Evolutionary conservation across 2,329 filamentous ascomycete genomes (phyloP), one percentile per base, ranked within the genome.

Genomic region (Penicillium psychrosexuale): DNA sequence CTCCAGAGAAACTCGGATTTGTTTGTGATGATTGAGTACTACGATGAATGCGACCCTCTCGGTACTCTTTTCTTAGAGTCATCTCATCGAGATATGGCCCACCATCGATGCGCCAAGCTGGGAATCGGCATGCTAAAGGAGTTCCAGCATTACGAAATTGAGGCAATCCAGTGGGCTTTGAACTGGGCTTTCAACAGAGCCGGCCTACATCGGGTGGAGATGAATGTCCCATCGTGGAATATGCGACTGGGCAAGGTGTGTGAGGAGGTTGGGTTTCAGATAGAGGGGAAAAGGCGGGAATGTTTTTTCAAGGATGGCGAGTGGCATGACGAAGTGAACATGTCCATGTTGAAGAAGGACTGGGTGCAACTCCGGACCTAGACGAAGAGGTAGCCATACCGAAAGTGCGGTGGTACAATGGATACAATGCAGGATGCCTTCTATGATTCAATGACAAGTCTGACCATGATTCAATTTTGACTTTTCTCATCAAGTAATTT

Each of bases 1-100:
- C 33, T 37, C 22, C 22, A 27, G 7, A 34, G 15, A 8, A 19
- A 36, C 11, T 34, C 46, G 11, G 13, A n/a, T 12, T 22, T 48
- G n/a, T 48, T 39, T 19, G n/a, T 30, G 8, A 37, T 39, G 0
- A 22, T 39, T 24, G 3, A 11, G 4, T 0, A 2, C 5, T 1
- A 5, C 15, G 15, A n/a, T 7, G 5, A 2, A 3, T 19, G 0
- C 12, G 2, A 1, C 1, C 12, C 17, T 7, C 2, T 33, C 5
- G 28, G 28, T n/a, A 33, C 43, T 11, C 17, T 45, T 33, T 30
- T 38, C 34, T 19, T 48, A 1, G 13, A 38, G 11, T 19, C 46
- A 3, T 30, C 34, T 9, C 34, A 13, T 27, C 46, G 33, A 19
- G 22, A 48, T 11, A 48, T 39, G 46, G 24, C 17, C 5, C 34